Conservation (phyloP, 305 asterid species). For the Fraxinus xanthoxyloides region DNA sequence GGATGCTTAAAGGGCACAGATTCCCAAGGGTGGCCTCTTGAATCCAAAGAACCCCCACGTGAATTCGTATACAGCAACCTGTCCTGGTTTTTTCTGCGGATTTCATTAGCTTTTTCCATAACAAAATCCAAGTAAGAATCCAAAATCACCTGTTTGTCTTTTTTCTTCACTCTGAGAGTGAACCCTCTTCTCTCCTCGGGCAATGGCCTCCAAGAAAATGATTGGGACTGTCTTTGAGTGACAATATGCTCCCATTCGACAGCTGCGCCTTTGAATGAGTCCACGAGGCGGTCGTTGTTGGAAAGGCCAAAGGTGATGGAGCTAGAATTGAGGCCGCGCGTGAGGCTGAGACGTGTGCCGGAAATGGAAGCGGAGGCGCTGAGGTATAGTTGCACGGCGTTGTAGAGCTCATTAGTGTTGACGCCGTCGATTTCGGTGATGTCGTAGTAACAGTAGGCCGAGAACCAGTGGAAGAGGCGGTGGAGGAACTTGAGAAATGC, state of each 20-base stretch:
- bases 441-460: constrained; percentile 80
- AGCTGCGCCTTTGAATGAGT: constrained; percentile 43
- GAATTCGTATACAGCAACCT: constrained; percentile 76
- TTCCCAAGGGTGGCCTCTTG: constrained; percentile 90
- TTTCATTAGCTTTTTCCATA: constrained; percentile 56
- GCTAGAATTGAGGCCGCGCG: constrained; percentile 71
- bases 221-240: constrained; percentile 61
- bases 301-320: constrained; percentile 74
- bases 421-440: constrained; percentile 90
- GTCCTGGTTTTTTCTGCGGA: constrained; percentile 66
- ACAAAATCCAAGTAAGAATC: constrained; percentile 58
- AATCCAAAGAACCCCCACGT: constrained; percentile 77
- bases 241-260: constrained; percentile 86
- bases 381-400: constrained; percentile 82
- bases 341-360: constrained; percentile 71
- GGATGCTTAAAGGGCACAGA: constrained; percentile 95
- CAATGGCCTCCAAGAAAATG: constrained; percentile 72
- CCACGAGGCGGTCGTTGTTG: constrained; percentile 67
- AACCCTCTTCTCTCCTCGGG: constrained; percentile 88
- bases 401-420: constrained; percentile 89
- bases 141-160: constrained; percentile 56
- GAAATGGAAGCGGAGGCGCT: constrained; percentile 70
- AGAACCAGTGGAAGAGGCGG: constrained; percentile 59
- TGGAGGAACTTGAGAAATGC: constrained; percentile 40
- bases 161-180: constrained; percentile 61